Base-by-base conservation (phyloP, 2,329 filamentous ascomycete genomes). In the Cadophora sp. region DNA sequence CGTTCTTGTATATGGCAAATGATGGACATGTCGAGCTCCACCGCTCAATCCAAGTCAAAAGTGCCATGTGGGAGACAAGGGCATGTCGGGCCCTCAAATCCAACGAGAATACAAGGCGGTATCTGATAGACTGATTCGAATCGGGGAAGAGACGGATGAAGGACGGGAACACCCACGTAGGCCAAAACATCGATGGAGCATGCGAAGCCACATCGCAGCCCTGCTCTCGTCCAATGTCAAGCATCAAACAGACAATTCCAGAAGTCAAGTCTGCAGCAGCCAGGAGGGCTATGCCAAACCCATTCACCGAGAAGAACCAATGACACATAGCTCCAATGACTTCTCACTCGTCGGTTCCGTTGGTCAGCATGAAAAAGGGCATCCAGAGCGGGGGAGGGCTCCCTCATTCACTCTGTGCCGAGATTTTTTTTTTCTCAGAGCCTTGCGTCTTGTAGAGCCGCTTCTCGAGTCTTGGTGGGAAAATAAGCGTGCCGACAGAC, bases 231-330 rank as follows among this genome's bases (percentile, higher is more conserved):
- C 36, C 39, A 59, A 24, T 24, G 24, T 48, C 43, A 14, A 53
- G 51, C 45, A 47, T 45, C 51, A 43, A n/a, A 63, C 24, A 50
- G 33, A 58, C n/a, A 14, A 22, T 11, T 24, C 16, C 48, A 48
- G 43, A 18, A 20, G 33, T 47, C 59, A 43, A 20, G n/a, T 36
- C 36, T 48, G 53, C 64, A 59, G 58, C n/a, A 60, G 45, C 41
- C 33, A 39, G 27, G 33, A 64, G 56, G 47, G 47, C 65, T 64
- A 64, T 55, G 22, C 65, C 47, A 39, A 64, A 64, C 30, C 18
- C 24, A 55, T 56, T 59, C 65, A 64, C 65, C 65, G 65, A 67
- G 33, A 41, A 60, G 22, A 1, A 67, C 59, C 59, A 62, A 50
- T 53, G 47, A 41, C 16, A 30, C 27, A 45, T 45, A 55, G 43